These are phyloP conservation scores for Scutellaria barbata DNA, from an alignment of 257 asterid genomes.

Conservation along the genomic window DNA sequence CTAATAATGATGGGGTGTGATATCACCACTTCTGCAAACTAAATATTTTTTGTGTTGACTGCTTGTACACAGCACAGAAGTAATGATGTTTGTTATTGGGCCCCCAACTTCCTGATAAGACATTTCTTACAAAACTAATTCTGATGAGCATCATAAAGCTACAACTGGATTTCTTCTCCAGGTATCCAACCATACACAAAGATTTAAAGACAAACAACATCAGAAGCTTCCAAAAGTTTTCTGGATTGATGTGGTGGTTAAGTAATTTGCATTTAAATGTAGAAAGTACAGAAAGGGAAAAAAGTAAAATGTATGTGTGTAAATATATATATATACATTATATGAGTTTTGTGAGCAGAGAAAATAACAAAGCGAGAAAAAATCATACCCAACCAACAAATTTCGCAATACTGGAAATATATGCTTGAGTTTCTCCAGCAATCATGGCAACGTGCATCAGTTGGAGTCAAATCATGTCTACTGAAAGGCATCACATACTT, in stretches of 20 bases:
- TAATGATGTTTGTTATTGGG: background rate
- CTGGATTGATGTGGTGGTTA: background rate
- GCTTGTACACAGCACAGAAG: slow-evolving; percentile 7
- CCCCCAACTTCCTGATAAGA: background rate
- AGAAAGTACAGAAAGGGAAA: background rate
- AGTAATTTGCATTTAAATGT: background rate
- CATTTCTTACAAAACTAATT: slow-evolving; percentile 1
- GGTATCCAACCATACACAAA: background rate
- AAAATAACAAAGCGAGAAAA: slow-evolving; percentile 33
- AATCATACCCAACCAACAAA: slow-evolving; percentile 93
- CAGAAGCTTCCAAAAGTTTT: background rate
- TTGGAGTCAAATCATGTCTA: slow-evolving; percentile 41
- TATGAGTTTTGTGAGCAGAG: slow-evolving; percentile 23
- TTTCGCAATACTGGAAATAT: slow-evolving; percentile 62
- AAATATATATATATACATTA: background rate
- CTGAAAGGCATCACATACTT: slow-evolving; percentile 56
- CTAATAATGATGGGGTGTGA: slow-evolving; percentile 5
- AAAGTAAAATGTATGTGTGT: background rate
- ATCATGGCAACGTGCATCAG: slow-evolving; percentile 71
- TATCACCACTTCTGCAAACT: slow-evolving; percentile 7
- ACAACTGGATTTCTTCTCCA: background rate
- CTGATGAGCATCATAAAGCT: slow-evolving; percentile 14
- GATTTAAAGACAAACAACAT: background rate
- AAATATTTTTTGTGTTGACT: slow-evolving; percentile 18
- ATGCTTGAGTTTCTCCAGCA: slow-evolving; percentile 82